Evolutionary conservation across 2,329 filamentous ascomycete species (phyloP).

Genomic region (Aspergillus intermedius): DNA sequence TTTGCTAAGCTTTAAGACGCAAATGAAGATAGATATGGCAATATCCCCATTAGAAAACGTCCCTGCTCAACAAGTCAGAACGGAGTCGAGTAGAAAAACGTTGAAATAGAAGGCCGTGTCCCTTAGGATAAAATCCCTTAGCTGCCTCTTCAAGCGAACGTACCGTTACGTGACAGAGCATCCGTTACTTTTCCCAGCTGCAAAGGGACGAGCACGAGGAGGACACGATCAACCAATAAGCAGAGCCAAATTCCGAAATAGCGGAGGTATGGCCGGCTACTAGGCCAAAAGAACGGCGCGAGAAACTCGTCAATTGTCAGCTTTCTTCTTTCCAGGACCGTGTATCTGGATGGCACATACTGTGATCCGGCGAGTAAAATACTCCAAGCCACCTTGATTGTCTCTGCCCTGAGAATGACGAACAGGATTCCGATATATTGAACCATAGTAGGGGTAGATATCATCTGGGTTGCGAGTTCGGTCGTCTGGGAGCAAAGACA

Average conservation of each 20-base stretch:
- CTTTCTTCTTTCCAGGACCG: not conserved
- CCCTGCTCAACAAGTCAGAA: slow-evolving; percentile 9
- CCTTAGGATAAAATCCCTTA: not conserved
- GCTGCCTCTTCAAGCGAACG: slow-evolving; percentile 10
- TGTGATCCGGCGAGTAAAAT: not conserved
- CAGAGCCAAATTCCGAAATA: slow-evolving; percentile 61
- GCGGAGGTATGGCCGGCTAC: slow-evolving; percentile 59
- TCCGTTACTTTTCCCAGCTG: slow-evolving; percentile 76
- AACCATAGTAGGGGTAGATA: slow-evolving; percentile 18
- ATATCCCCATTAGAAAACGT: slow-evolving; percentile 50
- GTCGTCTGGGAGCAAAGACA: slow-evolving; percentile 14
- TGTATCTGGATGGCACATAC: not conserved
- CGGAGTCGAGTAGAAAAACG: not conserved
- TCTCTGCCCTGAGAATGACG: not conserved
- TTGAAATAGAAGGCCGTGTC: not conserved
- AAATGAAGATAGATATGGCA: slow-evolving; percentile 44
- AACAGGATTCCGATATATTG: not conserved
- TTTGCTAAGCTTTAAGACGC: slow-evolving; percentile 46
- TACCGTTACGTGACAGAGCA: slow-evolving; percentile 51
- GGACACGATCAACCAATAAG: slow-evolving; percentile 61
- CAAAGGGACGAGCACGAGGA: slow-evolving; percentile 72
- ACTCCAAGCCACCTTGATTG: not conserved
- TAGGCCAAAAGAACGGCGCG: slow-evolving; percentile 72
- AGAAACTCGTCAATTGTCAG: slow-evolving; percentile 50
- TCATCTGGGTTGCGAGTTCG: not conserved